Base-by-base conservation (phyloP, 2,329 filamentous ascomycete species). In the Pseudogymnoascus sp. region DNA sequence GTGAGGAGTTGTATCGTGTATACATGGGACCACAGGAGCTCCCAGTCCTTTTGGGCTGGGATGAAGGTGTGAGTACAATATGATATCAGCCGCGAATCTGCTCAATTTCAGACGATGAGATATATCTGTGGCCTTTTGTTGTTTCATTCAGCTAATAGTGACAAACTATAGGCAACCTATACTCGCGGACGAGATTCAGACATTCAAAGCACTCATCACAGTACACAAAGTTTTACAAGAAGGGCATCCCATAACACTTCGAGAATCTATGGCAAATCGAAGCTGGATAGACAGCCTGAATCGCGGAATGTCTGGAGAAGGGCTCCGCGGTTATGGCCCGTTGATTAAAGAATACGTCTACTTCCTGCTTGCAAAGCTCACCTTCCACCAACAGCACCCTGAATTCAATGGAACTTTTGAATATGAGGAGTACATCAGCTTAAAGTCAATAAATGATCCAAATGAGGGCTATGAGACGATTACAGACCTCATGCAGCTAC, bases 401-500 rank as follows among this genome's bases (percentile, higher is more conserved):
- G 93, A 97, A 75, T 99, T 99, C 81, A 99, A 99, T 77, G 95
- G 93, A 65, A 92, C 93, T 1, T 99, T 99, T 73, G 95, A 99
- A 75, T 99, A 99, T 74, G 93, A 97, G 79, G 95, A 99, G 75
- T 99, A 99, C 75, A 93, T 97, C 75, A 96, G 92, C 73, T 81
- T 99, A 74, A 97, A 96, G 80, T 91, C 92, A 29, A 97, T 96
- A 79, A 97, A 97, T 75, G 95, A 99, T 76, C 95, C 95, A 3
- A 97, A 99, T 73, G 95, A 99, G 79, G 95, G 95, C 73, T 93
- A 88, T 74, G 95, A 99, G 80, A 97, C 93, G 23, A 97, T 99
- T 70, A 90, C 88, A 69, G 95, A 99, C 76, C 83, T 99, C 63
- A 97, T 97, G 93, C 89, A 87, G 7, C 82, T 99, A 65, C 95